A percentile compares a stretch with the other conserved stretches of the same genome.
Conservation (phyloP, 257 asterid species). For the Misopates orontium region DNA sequence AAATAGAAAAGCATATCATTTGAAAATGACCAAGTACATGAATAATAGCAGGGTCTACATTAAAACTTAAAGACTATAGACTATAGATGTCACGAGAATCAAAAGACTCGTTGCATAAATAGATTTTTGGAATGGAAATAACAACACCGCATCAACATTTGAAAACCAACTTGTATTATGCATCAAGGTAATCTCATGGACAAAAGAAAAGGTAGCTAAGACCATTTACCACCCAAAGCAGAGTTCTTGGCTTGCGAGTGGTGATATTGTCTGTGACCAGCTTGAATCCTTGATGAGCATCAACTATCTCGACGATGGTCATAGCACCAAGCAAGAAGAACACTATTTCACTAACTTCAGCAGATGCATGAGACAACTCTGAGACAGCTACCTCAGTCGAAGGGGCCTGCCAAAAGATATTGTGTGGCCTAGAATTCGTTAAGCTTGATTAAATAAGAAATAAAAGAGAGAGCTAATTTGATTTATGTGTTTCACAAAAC, state of each 20-base stretch:
- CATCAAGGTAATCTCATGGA: conserved; percentile 10
- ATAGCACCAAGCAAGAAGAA: conserved; percentile 96
- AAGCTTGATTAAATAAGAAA: conserved; percentile 11
- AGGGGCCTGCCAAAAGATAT: conserved; percentile 74
- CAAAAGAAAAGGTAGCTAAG: conserved; percentile 21
- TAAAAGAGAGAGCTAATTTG: neutral
- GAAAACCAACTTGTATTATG: conserved; percentile 18
- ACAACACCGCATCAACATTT: neutral
- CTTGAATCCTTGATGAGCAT: conserved; percentile 99
- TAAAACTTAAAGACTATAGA: no score
- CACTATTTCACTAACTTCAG: conserved; percentile 94
- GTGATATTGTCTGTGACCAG: conserved; percentile 90
- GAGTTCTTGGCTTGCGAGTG: conserved; percentile 87
- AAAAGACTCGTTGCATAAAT: neutral
- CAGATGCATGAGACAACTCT: conserved; percentile 92
- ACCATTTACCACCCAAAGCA: conserved; percentile 94
- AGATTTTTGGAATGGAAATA: conserved; percentile 2
- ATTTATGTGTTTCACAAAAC: neutral
- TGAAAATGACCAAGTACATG: no score
- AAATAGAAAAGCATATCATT: no score
- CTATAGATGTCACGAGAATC: no score
- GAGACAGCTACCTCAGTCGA: conserved; percentile 88
- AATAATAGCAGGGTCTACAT: no score
- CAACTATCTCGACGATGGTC: conserved; percentile 97
- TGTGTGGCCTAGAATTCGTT: conserved; percentile 25